These are phyloP conservation scores for Wickerhamomyces subpelliculosus DNA, from an alignment of 805 yeast genomes.

Conservation along the genomic window DNA sequence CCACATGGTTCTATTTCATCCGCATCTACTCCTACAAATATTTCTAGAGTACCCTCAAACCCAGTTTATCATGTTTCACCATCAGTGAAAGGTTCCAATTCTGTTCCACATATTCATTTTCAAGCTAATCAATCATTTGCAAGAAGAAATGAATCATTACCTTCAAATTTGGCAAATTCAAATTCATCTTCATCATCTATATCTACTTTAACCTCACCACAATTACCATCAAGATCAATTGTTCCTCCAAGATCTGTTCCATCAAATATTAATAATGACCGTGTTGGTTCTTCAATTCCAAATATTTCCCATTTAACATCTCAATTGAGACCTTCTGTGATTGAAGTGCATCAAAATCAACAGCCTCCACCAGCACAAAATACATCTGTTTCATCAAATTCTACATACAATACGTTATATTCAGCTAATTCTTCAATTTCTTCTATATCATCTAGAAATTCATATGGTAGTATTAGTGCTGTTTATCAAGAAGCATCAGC, in stretches of 20 bases:
- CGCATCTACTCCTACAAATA: slow-evolving; percentile 1
- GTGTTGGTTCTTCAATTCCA: slow-evolving; percentile 9
- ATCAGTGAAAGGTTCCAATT: neutral
- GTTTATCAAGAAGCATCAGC: slow-evolving; percentile 1
- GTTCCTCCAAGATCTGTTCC: slow-evolving; percentile 10
- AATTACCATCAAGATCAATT: slow-evolving; percentile 16
- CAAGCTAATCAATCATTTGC: slow-evolving; percentile 1
- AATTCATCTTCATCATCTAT: too few species aligned
- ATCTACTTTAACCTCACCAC: slow-evolving; percentile 1
- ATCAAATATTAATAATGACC: slow-evolving; percentile 4
- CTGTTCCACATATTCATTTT: slow-evolving; percentile 11
- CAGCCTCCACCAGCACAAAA: neutral
- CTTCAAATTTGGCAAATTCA: slow-evolving; percentile 6
- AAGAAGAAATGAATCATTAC: slow-evolving; percentile 14
- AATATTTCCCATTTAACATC: slow-evolving; percentile 10
- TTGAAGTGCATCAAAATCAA: slow-evolving; percentile 9
- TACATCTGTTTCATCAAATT: slow-evolving; percentile 12
- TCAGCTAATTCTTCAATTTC: slow-evolving; percentile 21
- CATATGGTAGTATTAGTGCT: slow-evolving; percentile 15
- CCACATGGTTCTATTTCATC: slow-evolving; percentile 4
- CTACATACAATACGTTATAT: slow-evolving; percentile 15
- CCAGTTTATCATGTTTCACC: slow-evolving; percentile 2
- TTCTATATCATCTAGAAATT: slow-evolving; percentile 16
- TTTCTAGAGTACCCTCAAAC: neutral
- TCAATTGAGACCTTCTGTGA: slow-evolving; percentile 19